phyloP scores from a whole-genome alignment of 768 basidiomycete genomes.

The Epithele typhae region DNA sequence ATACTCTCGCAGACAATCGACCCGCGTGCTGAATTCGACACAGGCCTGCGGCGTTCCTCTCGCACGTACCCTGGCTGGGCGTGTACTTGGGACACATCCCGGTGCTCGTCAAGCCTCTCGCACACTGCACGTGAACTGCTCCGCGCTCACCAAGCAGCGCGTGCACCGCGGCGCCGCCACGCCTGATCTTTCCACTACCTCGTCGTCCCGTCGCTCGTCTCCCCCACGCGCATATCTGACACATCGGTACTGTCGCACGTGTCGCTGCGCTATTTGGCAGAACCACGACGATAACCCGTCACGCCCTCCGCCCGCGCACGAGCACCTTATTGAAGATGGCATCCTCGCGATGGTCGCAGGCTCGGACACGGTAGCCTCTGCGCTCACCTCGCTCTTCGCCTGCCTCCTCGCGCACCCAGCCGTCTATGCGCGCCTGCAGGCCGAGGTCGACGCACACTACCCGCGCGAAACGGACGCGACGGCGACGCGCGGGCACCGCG shows the following conservation, averaged over 20 bases:
- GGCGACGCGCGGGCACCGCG: conserved; percentile 9
- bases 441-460: conserved; percentile 23
- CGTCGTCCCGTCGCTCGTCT: conserved; percentile 19
- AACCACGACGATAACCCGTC: conserved; percentile 14
- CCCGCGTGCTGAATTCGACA: neutral
- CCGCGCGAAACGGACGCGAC: conserved; percentile 19
- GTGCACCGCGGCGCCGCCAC: conserved; percentile 14
- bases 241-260: too few species aligned
- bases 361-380: conserved; percentile 25
- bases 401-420: conserved; percentile 18
- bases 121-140: conserved; percentile 5
- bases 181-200: conserved; percentile 30
- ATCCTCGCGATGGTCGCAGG: conserved; percentile 25
- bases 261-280: neutral
- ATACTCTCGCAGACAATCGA: neutral
- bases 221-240: neutral
- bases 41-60: neutral
- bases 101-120: neutral
- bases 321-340: conserved; percentile 11
- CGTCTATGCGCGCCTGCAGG: conserved; percentile 15
- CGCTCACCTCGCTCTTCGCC: conserved; percentile 22
- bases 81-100: conserved; percentile 2
- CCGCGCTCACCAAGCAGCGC: conserved; percentile 6
- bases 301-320: neutral
- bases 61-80: conserved; percentile 4